Evolutionary conservation across 345 rosid genomes (phyloP), one percentile per base, ranked within the genome.

Genomic region (Salix suchowensis): DNA sequence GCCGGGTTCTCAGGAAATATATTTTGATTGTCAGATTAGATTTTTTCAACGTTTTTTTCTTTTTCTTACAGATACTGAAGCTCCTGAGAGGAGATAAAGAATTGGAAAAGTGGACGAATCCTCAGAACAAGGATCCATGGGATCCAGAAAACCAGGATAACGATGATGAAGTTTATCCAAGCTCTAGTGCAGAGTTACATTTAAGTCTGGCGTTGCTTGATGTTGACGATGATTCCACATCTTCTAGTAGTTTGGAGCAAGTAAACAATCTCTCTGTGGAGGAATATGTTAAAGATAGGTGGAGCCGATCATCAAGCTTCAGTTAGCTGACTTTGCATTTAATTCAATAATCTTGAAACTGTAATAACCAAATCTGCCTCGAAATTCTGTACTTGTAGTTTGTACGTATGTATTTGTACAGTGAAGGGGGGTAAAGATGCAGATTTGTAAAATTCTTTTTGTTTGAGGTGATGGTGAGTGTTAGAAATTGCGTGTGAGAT

Each of bases 121-220:
- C 71, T 7, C 58, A 60, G 37, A 69, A 54, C 18, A 61, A 72
- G 60, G 76, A 70, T 11, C 72, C 66, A 12, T 85, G 65, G 65
- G 79, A 78, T 79, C 76, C 72, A 28, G 87, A 88, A 66, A 81
- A 84, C 76, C 84, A 85, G 39, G 92, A 75, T 61, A 78, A 81
- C 4, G 94, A 94, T 4, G 97, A 96, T 64, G 98, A 96, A 84
- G 99, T 91, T 65, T 90, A 93, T 81, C 96, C 97, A 11, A 79
- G 82, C 79, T 88, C 90, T 18, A 85, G 89, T 52, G 80, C 88
- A 23, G 94, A 86, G 58, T 69, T 82, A 34, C 97, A 93, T 81
- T 70, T 89, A 68, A 87, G 86, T 61, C 85, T 89, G 1, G 97
- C 98, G 34, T 81, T 93, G 85, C 91, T 91, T 19, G 98, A 93